Evolutionary conservation across 305 asterid genomes (phyloP).

Genomic region (Fraxinus xanthoxyloides): DNA sequence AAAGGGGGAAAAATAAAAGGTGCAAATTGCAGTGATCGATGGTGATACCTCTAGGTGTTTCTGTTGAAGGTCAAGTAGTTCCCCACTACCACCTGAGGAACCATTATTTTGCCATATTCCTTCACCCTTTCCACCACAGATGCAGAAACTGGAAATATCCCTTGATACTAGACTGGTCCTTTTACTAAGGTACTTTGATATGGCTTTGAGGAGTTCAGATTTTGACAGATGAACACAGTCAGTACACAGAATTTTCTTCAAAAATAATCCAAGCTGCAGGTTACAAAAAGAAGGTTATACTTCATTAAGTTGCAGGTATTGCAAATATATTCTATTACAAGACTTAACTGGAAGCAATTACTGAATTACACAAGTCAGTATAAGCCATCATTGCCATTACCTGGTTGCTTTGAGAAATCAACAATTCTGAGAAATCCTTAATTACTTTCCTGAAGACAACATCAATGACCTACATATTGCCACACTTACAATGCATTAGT

Average conservation of each 20-base stretch:
- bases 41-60: conserved; percentile 64
- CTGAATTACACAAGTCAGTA: conserved; percentile 2
- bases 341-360: conserved; percentile 14
- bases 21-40: not conserved
- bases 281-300: conserved; percentile 17
- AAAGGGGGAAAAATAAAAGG: not conserved
- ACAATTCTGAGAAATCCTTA: conserved; percentile 67
- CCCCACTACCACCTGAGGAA: conserved; percentile 34
- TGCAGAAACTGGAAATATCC: conserved; percentile 58
- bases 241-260: conserved; percentile 55
- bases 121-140: conserved; percentile 59
- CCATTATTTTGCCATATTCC: conserved; percentile 22
- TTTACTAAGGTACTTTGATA: conserved; percentile 61
- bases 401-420: conserved; percentile 79
- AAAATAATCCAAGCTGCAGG: conserved; percentile 66
- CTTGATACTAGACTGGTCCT: conserved; percentile 58
- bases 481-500: conserved; percentile 25
- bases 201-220: conserved; percentile 53
- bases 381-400: conserved; percentile 29
- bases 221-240: conserved; percentile 51
- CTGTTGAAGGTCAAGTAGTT: conserved; percentile 59
- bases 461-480: conserved; percentile 61
- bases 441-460: conserved; percentile 65
- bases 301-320: conserved; percentile 2
- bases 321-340: conserved; percentile 12